Conservation (phyloP, 495 filamentous ascomycete species). For the Durotheca rogersii region DNA sequence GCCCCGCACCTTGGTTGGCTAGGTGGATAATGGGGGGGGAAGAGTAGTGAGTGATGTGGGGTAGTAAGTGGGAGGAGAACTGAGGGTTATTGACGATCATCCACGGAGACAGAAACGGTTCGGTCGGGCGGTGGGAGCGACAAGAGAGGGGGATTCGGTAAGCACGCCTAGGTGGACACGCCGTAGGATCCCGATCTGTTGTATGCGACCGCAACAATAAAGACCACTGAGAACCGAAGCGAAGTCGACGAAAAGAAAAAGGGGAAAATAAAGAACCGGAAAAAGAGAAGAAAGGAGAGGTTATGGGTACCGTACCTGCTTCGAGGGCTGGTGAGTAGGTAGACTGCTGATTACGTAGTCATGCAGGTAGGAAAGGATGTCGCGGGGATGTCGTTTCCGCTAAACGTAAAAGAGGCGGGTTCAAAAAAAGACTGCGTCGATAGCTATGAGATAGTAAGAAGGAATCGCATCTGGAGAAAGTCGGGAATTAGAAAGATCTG, state of each 20-base stretch:
- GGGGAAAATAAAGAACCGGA: constrained; percentile 14
- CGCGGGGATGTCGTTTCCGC: constrained; percentile 24
- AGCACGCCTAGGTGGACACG: too few species aligned
- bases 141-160: background rate
- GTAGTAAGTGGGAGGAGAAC: constrained; percentile 1
- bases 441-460: too few species aligned
- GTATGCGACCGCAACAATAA: background rate
- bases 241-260: constrained; percentile 6
- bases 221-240: background rate
- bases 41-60: constrained; percentile 28
- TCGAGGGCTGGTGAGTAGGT: constrained; percentile 15
- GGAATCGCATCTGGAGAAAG: constrained; percentile 28
- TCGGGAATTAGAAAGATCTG: constrained; percentile 22
- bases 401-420: constrained; percentile 4
- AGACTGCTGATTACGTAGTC: constrained; percentile 37
- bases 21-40: constrained; percentile 13
- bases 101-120: constrained; percentile 19
- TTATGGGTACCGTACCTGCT: constrained; percentile 12
- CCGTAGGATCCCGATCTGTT: too few species aligned
- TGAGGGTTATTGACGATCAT: constrained; percentile 20
- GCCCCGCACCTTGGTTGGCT: constrained; percentile 33
- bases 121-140: constrained; percentile 2
- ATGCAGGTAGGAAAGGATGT: constrained; percentile 35
- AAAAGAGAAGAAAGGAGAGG: constrained; percentile 7
- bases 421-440: too few species aligned